Conservation (phyloP, 352 stramenopile species). For the Globisporangium cylindrosporum region DNA sequence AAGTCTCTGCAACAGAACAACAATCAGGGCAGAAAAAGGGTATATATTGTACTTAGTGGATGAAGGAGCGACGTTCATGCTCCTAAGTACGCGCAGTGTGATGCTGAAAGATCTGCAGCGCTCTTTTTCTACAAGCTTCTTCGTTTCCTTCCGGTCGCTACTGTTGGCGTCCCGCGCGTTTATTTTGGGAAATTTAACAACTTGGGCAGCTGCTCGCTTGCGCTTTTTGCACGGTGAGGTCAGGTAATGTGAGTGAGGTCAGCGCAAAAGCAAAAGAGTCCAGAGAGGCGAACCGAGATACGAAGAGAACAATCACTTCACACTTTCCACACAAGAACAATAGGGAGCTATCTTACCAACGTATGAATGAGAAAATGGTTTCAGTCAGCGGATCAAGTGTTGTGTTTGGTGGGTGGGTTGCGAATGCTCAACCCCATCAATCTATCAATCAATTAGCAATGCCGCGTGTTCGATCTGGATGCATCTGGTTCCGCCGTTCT, state of each 20-base stretch:
- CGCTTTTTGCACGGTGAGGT: no score
- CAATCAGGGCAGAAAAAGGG: background rate
- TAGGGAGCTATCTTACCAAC: background rate
- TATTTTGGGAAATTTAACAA: no score
- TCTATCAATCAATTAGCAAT: no score
- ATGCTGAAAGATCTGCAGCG: background rate
- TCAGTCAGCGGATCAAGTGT: no score
- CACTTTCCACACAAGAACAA: background rate
- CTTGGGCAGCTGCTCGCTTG: no score
- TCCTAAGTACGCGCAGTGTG: background rate
- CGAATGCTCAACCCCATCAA: no score
- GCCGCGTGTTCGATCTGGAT: no score
- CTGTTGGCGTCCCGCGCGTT: background rate
- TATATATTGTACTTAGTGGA: background rate
- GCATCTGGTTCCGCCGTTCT: no score
- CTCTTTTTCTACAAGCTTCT: background rate
- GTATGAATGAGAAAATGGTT: conserved; percentile 1
- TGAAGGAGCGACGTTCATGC: background rate
- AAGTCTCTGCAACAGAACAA: background rate
- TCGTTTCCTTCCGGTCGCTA: background rate
- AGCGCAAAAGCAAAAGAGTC: background rate
- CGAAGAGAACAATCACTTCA: background rate
- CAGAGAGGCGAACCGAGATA: background rate
- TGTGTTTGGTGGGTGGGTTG: no score
- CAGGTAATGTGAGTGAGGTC: background rate